Base-by-base conservation (phyloP, 208 protist species). In the Crithidia brevicula region DNA sequence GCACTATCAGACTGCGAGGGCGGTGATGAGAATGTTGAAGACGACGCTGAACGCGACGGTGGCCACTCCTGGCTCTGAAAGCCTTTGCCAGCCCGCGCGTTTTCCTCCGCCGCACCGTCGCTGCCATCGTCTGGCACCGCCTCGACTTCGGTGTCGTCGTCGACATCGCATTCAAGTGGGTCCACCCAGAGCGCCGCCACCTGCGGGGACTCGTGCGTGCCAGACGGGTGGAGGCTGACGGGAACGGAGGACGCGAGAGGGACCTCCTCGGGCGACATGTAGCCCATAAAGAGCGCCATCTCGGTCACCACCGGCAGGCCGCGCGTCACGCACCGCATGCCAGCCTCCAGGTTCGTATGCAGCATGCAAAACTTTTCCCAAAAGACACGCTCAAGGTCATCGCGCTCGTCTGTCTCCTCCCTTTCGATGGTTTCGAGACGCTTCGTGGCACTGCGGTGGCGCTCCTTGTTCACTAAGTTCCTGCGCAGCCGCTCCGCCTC, bases 391-490 rank as follows among this genome's bases (percentile, higher is more conserved):
- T 88, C 72, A 7, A 91, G 16, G 16, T 79, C 61, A 7, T 73
- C 59, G 27, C 88, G 85, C 11, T 54, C 50, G 27, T 74, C 66
- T 7, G 50, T 34, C 57, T 93, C 88, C 7, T 80, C 71, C 23
- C 53, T 38, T 16, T 68, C 42, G 22, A 88, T 31, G 50, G 33
- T 54, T n/a, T 77, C 70, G 0, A 91, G 33, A 4, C 71, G 59
- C 23, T 74, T 75, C 15, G 57, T 64, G 0, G 60, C 42, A 51
- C 76, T 62, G 4, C 68, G 43, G 30, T 67, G 53, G 8, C 68
- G 60, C 61, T 91, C 85, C 45, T 82, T 82, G 20, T 58, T 72
- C n/a, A 74, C 77, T n/a, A 94, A 81, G 25, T 74, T 64, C 36
- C 67, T 51, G 38, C 77, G 76, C 51, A 92, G 77, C 43, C 77